Evolutionary conservation across 352 stramenopile species (phyloP), one percentile per base, ranked within the genome.

Genomic region (Phytophthora idaei): DNA sequence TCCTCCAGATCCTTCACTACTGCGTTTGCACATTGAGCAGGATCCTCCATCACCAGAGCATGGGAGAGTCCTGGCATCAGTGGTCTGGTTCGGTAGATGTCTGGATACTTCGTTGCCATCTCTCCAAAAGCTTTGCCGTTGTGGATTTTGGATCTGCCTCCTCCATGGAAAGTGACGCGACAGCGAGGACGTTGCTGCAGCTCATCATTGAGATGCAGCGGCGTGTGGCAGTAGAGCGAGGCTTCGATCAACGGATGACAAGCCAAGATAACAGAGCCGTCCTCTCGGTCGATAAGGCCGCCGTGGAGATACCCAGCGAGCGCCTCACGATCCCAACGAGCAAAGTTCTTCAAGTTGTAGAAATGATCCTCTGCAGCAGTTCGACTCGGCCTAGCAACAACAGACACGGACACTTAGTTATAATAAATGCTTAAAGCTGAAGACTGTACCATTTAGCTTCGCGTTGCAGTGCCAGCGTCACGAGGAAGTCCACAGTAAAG

Each of bases 11-110:
- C 60, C 3, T 63, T 45, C 14, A 85, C 21, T 25, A 89, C 80
- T 9, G 56, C 67, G 7, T 70, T 42, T 4, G 78, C 61, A 50
- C 73, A 80, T 25, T 52, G 47, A 5, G 67, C 71, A 21, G 75
- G 74, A 34, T 84, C 65, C 37, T 89, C 80, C 54, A 86, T 58
- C 25, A 89, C 64, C 57, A 89, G 71, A 12, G 64, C 55, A 58
- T 89, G 80, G 2, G 71, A 79, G 29, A 74, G 71, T 1, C 76
- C 70, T 2, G 62, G 54, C 34, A 89, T 69, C 15, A 78, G 65
- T 2, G 61, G 52, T 12, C 37, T 50, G 3, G 51, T 64, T 5
- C 42, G 45, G 53, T 89, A 89, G 12, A 78, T 63, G 2, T 71
- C 31, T 25, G 80, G 80, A 28, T 79, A 60, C 21, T 56, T 60